Conservation (phyloP, 331 rosid genomes). For the Quercus phellos region DNA sequence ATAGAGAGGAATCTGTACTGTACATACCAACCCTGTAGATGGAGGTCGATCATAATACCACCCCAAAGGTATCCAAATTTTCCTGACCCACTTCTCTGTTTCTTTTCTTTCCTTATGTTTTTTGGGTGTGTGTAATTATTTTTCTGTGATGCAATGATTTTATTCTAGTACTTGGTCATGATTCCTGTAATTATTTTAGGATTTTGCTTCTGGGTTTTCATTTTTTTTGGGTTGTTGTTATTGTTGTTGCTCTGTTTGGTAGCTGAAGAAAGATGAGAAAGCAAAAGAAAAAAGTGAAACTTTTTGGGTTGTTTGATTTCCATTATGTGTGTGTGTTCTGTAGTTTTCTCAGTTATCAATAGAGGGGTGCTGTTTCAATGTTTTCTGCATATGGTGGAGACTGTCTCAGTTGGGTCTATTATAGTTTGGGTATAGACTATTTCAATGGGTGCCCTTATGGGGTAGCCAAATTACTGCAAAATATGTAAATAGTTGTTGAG, state of each 20-base stretch:
- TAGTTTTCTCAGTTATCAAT: neutral
- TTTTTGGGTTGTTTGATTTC: neutral
- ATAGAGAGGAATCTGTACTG: conserved; percentile 6
- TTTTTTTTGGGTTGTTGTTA: neutral
- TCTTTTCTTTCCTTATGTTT: neutral
- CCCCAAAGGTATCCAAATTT: conserved; percentile 23
- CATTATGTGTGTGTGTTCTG: neutral
- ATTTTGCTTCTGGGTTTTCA: neutral
- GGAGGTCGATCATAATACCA: conserved; percentile 34
- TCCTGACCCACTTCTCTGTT: neutral
- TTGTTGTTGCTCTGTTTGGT: neutral
- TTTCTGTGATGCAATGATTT: neutral
- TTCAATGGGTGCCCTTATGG: no score
- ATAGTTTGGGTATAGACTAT: neutral
- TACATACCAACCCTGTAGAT: conserved; percentile 25
- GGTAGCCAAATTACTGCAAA: no score
- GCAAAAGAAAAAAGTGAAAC: neutral
- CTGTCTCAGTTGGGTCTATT: neutral
- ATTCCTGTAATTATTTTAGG: neutral
- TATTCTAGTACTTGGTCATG: no score
- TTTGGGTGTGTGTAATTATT: neutral
- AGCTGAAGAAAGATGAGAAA: neutral
- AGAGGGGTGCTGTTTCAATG: neutral
- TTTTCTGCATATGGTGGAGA: neutral
- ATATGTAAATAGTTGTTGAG: no score